Base-by-base conservation (phyloP, 2,329 filamentous ascomycete genomes). In the Colletotrichum neosansevieriae region DNA sequence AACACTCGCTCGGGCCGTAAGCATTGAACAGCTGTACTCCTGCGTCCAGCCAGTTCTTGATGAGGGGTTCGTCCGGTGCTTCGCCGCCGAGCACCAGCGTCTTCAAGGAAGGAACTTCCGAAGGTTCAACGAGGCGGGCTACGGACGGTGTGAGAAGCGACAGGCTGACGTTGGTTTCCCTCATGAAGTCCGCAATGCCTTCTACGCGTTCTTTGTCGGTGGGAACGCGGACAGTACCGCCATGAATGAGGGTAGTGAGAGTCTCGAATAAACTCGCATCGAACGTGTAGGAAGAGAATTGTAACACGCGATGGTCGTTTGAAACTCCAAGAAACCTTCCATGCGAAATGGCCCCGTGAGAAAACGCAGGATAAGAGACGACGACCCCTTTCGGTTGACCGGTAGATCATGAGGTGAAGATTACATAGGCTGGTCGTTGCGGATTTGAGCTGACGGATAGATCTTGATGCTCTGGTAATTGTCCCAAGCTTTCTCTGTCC, bases 341-440 rank as follows among this genome's bases (percentile, higher is more conserved):
- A 17, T 74, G 69, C 10, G 70, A 70, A 10, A 36, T 49, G 6
- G 71, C 67, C 19, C 71, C 72, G 17, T 73, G 71, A 57, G 63
- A 54, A 24, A 74, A 71, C 2, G 75, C 71, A 2, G 68, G 62
- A 45, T 74, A 71, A 17, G 68, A 67, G 24, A 72, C 56, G 45
- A 84, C 78, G 24, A 85, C 81, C 38, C 83, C 83, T 75, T 85
- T 85, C 5, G 83, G 83, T 34, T 76, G 75, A 12, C 82, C 84
- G 3, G 82, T 86, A 44, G 80, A 85, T 13, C 84, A 84, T n/a
- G 83, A 73, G 4, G 73, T 74, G 44, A 72, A 74, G 34, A 74
- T 82, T 69, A 85, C 82, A 19, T 75, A 75, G 9, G 74, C 73
- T 11, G 71, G 49, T 15, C 71, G 67, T n/a, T 59, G 56, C 13